Base-by-base conservation (phyloP, 176 grass and related monocot genomes). In the Dactylis glomerata region DNA sequence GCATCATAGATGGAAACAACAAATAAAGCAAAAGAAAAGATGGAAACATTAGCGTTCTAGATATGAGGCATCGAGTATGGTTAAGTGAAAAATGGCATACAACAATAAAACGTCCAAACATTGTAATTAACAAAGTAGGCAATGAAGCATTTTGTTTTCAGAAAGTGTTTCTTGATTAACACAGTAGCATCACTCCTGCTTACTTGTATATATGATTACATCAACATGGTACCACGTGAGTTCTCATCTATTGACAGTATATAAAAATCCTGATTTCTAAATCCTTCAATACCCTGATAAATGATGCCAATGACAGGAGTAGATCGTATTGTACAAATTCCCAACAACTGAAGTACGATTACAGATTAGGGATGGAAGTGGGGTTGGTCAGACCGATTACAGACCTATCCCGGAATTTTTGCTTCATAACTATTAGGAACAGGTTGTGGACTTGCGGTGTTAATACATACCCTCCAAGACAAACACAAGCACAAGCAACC, bases 41-140 rank as follows among this genome's bases (percentile, higher is more conserved):
- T 37, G 51, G 27, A 11, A 22, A 46, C 8, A 84, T 46, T 63
- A 85, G 54, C 37, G 34, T 3, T 68, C 42, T 10, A 6, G 41
- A 83, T 73, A 75, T 34, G 46, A 2, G 49, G 10, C 36, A 44
- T 51, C 36, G 73, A 31, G 46, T 56, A 56, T 63, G 45, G 20
- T 74, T 76, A 81, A 24, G 32, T 36, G 24, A 81, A 78, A 23
- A 79, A 79, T 17, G 10, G 0, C 3, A 41, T 37, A 51, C 33
- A 78, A 2, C 68, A 83, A 71, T 40, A 17, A 78, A 50, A 32
- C 16, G 17, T 2, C 15, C 45, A 72, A 16, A 80, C 65, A 61
- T 81, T 75, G 31, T 22, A 81, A 52, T 73, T 23, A 81, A 44
- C 31, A 78, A 79, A 62, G 26, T 64, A 31, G 63, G 56, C 26